Percentiles rank a stretch among this genome's conserved stretches.
These are phyloP conservation scores for Cucumis cinereus DNA, from an alignment of 306 rosid species.

Conservation along the genomic window DNA sequence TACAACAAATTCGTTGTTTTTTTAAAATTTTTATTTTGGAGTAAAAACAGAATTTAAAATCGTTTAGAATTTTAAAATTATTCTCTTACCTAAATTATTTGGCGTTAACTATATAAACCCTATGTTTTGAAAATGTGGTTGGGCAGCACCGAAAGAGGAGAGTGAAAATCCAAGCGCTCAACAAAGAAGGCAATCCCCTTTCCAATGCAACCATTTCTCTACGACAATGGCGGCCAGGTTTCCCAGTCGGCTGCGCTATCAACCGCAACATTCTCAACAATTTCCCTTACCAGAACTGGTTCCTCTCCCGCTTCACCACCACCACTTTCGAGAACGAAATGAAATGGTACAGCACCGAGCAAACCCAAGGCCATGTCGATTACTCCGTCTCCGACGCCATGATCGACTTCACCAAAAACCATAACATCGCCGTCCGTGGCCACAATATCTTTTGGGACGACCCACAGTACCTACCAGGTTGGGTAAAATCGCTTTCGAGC, in stretches of 20 bases:
- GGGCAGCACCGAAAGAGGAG: constrained; percentile 40
- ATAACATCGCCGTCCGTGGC: constrained; percentile 43
- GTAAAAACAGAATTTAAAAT: no score
- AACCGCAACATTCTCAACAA: constrained; percentile 40
- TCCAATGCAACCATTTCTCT: constrained; percentile 31
- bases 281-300: constrained; percentile 47
- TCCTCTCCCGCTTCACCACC: constrained; percentile 43
- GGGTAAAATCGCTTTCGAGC: constrained; percentile 38
- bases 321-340: constrained; percentile 57
- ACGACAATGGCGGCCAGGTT: constrained; percentile 8
- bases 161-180: constrained; percentile 28
- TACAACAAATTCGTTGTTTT: no score
- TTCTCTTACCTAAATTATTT: no score
- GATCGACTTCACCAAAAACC: constrained; percentile 34
- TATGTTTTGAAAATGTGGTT: neutral
- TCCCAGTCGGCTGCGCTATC: constrained; percentile 54
- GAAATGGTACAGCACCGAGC: constrained; percentile 70
- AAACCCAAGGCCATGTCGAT: constrained; percentile 22
- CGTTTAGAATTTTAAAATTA: no score
- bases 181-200: constrained; percentile 39
- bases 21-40: no score
- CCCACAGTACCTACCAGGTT: constrained; percentile 25
- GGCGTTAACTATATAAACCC: no score
- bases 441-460: constrained; percentile 71
- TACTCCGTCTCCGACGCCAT: constrained; percentile 37